A percentile compares a stretch with the other conserved stretches of the same genome.
Evolutionary conservation across 495 filamentous ascomycete species (phyloP).

Genomic region (Xylaria venustula): DNA sequence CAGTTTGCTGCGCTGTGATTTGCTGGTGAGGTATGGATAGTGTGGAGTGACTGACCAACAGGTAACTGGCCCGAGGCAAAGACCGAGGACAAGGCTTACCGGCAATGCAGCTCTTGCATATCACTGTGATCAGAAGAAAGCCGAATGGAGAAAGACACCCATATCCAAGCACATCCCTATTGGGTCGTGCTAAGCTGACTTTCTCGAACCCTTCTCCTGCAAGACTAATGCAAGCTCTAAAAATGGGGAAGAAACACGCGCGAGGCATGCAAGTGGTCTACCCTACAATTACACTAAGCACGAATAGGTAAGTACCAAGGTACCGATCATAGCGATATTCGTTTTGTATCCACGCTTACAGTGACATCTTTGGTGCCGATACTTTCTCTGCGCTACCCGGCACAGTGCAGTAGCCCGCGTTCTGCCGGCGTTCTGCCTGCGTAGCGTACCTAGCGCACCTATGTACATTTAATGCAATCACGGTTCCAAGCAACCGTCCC

Average conservation of each 20-base stretch:
- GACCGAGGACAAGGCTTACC: not conserved
- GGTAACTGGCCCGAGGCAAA: not conserved
- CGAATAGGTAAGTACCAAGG: no score
- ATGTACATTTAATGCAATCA: no score
- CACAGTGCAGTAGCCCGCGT: not conserved
- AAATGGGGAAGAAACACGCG: constrained; percentile 15
- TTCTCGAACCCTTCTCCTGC: constrained; percentile 24
- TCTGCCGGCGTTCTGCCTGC: no score
- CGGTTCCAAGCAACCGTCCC: constrained; percentile 4
- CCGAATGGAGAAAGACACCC: constrained; percentile 1
- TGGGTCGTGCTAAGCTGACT: constrained; percentile 6
- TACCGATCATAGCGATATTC: constrained; percentile 2
- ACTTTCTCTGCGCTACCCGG: no score
- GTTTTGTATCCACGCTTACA: not conserved
- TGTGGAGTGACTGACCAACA: not conserved
- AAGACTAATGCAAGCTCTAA: constrained; percentile 45
- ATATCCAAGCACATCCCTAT: not conserved
- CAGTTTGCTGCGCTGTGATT: not conserved
- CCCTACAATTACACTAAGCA: no score
- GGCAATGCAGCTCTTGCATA: constrained; percentile 13
- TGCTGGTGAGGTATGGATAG: not conserved
- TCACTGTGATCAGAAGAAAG: not conserved
- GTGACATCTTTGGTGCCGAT: no score
- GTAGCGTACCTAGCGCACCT: no score
- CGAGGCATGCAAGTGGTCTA: no score